Evolutionary conservation across 179 eudicot species (phyloP), one percentile per base, ranked within the genome.

Genomic region (Heliamphora pulchella): DNA sequence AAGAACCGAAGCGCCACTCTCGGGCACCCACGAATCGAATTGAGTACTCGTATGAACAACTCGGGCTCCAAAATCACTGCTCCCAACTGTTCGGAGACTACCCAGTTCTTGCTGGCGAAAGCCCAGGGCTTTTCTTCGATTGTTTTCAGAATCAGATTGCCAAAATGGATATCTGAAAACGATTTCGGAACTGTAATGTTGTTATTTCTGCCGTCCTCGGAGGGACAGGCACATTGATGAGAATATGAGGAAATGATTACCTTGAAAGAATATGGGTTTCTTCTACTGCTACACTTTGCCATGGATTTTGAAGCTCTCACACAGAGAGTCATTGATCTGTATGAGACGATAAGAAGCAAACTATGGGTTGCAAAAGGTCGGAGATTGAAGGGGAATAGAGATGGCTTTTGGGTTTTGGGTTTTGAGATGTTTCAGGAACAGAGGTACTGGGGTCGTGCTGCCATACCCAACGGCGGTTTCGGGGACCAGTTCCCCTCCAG

Each of bases 1-100:
- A 86, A 90, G 47, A 90, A 83, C 59, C 82, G 68, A 48, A 89
- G 73, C 3, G 89, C 92, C 64, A 78, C 61, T n/a, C 85, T 61
- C 0, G 94, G 92, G 44, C 78, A 61, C 46, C 68, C 54, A 8
- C 80, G 74, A 44, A 90, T 59, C 14, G 86, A 85, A 79, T 79
- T 69, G 18, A 90, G 82, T 22, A 85, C 88, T 20, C 85, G 77
- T 8, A 86, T 17, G 46, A 90, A 84, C 80, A 86, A 77, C 59
- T 83, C 88, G 22, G 90, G 78, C 9, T 90, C 83, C 10, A 66
- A 9, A 67, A 89, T 71, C 57, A 86, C 75, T 20, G 82, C 78
- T 66, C 80, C 53, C 20, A 89, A 77, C 46, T 78, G 67, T 3
- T 78, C 81, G 6, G 82, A 71, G 41, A 70, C 78, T 2, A 81